Percentiles rank a stretch among this genome's conserved stretches.
Conservation (phyloP, 331 rosid genomes). For the Spiraea crenata region DNA sequence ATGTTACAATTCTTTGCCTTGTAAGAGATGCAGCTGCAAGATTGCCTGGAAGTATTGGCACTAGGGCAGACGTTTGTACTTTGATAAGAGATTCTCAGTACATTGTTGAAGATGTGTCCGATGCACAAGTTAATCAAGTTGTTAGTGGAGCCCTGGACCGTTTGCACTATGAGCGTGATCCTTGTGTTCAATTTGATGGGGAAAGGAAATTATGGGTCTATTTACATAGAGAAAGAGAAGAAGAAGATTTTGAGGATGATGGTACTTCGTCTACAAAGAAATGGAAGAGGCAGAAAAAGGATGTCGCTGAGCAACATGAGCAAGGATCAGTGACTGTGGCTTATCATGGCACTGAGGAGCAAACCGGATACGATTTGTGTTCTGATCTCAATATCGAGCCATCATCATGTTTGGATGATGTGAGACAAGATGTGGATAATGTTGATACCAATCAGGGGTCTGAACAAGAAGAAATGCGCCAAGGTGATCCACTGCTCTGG, state of each 20-base stretch:
- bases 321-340: slow-evolving; percentile 83
- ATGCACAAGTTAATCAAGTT: slow-evolving; percentile 91
- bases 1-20: slow-evolving; percentile 97
- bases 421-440: slow-evolving; percentile 46
- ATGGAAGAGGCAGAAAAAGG: slow-evolving; percentile 99
- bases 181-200: slow-evolving; percentile 98
- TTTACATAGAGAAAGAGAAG: slow-evolving; percentile 97
- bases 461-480: slow-evolving; percentile 53
- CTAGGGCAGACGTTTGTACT: slow-evolving; percentile 98
- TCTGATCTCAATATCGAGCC: slow-evolving; percentile 92
- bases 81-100: slow-evolving; percentile 96
- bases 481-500: slow-evolving; percentile 57
- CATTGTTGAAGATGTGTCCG: slow-evolving; percentile 95
- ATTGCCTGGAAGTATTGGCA: slow-evolving; percentile 98
- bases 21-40: slow-evolving; percentile 99
- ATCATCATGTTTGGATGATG: slow-evolving; percentile 54
- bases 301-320: slow-evolving; percentile 70
- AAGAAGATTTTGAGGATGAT: slow-evolving; percentile 98
- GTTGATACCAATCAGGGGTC: slow-evolving; percentile 47
- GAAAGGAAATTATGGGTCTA: slow-evolving; percentile 98
- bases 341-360: slow-evolving; percentile 62
- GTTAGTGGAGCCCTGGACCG: slow-evolving; percentile 99
- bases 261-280: slow-evolving; percentile 99
- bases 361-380: slow-evolving; percentile 66
- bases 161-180: slow-evolving; percentile 98